Conservation (phyloP, 2,329 filamentous ascomycete species). For the Tothia fuscella region DNA sequence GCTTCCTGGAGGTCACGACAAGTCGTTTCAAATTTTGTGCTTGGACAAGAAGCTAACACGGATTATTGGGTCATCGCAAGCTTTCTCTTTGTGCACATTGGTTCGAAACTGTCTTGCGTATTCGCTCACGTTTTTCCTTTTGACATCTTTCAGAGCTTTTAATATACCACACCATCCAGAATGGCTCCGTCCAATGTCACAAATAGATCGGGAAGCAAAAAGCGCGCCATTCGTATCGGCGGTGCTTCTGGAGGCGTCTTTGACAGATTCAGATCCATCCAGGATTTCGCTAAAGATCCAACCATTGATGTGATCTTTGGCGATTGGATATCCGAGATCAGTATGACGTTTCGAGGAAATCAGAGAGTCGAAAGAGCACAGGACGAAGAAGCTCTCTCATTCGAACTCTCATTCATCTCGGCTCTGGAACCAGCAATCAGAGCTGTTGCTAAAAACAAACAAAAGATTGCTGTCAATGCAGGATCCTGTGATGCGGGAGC, state of each 20-base stretch:
- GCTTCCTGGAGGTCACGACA: too few species aligned
- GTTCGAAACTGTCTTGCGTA: too few species aligned
- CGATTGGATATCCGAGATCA: slow-evolving; percentile 16
- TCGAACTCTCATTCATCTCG: slow-evolving; percentile 11
- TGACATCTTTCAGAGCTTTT: too few species aligned
- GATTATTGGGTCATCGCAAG: too few species aligned
- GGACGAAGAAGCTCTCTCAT: slow-evolving; percentile 7
- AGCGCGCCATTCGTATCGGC: slow-evolving; percentile 1
- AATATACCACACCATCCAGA: too few species aligned
- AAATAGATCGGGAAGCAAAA: background rate
- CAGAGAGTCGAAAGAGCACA: slow-evolving; percentile 9
- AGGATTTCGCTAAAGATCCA: background rate
- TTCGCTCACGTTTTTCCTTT: too few species aligned
- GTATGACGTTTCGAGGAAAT: slow-evolving; percentile 14
- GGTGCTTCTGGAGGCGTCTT: slow-evolving; percentile 7
- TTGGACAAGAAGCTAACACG: too few species aligned
- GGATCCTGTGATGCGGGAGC: slow-evolving; percentile 1
- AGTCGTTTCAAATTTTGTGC: too few species aligned
- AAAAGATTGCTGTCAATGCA: slow-evolving; percentile 10
- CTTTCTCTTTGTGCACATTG: too few species aligned
- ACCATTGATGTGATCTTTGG: slow-evolving; percentile 13
- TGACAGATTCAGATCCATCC: slow-evolving; percentile 4
- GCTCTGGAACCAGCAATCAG: slow-evolving; percentile 2
- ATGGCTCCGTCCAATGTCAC: background rate
- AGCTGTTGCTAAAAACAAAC: slow-evolving; percentile 5